Conservation (phyloP, 257 asterid species). For the Eucommia ulmoides region DNA sequence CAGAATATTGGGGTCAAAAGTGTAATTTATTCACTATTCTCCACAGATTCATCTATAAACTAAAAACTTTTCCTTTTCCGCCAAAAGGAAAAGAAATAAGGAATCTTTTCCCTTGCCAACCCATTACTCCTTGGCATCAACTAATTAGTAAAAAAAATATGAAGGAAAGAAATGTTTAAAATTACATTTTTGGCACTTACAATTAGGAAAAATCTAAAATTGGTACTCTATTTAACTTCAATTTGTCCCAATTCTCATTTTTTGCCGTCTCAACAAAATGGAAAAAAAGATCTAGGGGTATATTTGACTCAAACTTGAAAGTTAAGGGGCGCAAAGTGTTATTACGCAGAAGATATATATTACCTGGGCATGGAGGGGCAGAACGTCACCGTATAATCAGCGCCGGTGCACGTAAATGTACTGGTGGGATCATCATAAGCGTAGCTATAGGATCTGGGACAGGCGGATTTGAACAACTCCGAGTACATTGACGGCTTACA, state of each 20-base stretch:
- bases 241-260: too few relatives aligned
- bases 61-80: not conserved
- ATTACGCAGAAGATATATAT: too few relatives aligned
- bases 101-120: not conserved
- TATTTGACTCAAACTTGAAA: too few relatives aligned
- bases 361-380: conserved; percentile 90
- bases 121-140: too few relatives aligned
- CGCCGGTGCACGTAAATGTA: conserved; percentile 85
- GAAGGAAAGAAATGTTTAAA: not conserved
- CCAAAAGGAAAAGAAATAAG: not conserved
- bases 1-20: not conserved
- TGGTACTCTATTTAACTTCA: too few relatives aligned
- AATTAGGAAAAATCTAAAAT: not conserved
- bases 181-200: not conserved
- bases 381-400: conserved; percentile 74
- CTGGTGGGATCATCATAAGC: conserved; percentile 96
- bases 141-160: too few relatives aligned
- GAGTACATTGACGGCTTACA: conserved; percentile 85
- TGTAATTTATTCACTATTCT: not conserved
- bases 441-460: conserved; percentile 89
- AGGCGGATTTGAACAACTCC: conserved; percentile 62
- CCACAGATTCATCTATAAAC: not conserved
- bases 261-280: not conserved
- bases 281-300: too few relatives aligned
- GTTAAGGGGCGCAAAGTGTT: too few relatives aligned